phyloP scores from a whole-genome alignment of 345 rosid species.

The Eucalyptus shirleyi region DNA sequence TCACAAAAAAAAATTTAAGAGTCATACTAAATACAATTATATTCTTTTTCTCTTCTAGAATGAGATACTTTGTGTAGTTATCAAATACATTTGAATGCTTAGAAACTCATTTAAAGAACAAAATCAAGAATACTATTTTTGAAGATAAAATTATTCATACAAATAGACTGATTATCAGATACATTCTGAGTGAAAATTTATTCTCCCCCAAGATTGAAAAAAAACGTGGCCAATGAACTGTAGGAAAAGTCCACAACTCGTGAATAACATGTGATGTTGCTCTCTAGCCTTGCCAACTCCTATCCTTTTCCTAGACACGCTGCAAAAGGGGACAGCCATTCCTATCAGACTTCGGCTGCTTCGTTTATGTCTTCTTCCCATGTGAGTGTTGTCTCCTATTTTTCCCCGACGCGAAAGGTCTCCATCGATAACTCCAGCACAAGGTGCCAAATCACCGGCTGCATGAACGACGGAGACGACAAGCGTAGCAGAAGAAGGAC shows the following conservation, averaged over 20 bases:
- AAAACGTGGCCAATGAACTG: too few relatives aligned
- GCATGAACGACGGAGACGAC: neutral
- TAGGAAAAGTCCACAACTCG: neutral
- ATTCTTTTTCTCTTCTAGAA: too few relatives aligned
- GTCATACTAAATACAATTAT: too few relatives aligned
- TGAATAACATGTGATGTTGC: neutral
- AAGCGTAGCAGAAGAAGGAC: neutral
- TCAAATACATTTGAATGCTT: too few relatives aligned
- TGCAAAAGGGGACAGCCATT: neutral
- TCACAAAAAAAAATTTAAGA: too few relatives aligned
- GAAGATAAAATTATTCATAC: too few relatives aligned
- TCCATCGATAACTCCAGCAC: neutral
- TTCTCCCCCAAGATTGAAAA: too few relatives aligned
- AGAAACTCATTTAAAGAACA: accelerated
- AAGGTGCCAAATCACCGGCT: neutral
- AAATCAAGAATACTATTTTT: too few relatives aligned
- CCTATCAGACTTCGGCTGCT: neutral
- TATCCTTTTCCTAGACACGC: neutral
- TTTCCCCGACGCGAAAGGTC: neutral
- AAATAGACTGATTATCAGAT: too few relatives aligned
- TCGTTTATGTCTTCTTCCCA: neutral
- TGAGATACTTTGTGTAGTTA: too few relatives aligned
- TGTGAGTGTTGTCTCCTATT: neutral
- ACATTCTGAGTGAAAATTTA: too few relatives aligned
- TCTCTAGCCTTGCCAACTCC: neutral